A percentile compares a stretch with the other conserved stretches of the same genome.
These are phyloP conservation scores for Syzygium aqueum DNA, from an alignment of 345 rosid species.

Conservation along the genomic window DNA sequence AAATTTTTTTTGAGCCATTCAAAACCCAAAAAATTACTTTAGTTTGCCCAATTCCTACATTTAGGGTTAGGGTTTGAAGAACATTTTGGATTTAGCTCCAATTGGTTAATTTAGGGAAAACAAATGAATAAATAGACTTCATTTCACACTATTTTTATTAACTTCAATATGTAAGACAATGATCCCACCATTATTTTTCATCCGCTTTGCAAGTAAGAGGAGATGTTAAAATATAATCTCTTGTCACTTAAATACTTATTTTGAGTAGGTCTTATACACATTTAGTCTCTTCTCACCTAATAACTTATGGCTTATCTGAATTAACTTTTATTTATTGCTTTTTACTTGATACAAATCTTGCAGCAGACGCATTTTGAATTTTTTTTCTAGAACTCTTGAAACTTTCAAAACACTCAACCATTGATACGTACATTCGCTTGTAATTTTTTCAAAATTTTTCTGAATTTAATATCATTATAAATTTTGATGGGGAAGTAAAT, in stretches of 20 bases:
- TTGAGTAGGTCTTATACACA: neutral
- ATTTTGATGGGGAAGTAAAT: neutral
- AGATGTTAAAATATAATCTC: neutral
- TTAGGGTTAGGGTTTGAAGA: neutral
- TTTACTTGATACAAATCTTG: neutral
- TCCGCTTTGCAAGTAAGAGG: neutral
- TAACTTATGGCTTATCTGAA: neutral
- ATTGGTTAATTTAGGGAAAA: neutral
- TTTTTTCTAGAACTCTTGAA: neutral
- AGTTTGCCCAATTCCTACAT: neutral
- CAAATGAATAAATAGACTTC: neutral
- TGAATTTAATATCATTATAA: neutral
- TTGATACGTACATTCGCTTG: neutral
- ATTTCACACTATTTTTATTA: neutral
- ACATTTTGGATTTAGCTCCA: neutral
- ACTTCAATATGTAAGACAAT: neutral
- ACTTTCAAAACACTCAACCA: neutral
- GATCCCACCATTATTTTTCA: neutral
- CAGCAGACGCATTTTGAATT: neutral
- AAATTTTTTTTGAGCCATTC: neutral
- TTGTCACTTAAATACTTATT: neutral
- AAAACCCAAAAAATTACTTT: neutral
- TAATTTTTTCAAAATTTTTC: neutral
- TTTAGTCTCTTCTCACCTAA: neutral
- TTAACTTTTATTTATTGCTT: neutral